Evolutionary conservation across 108 stramenopile species (phyloP), one percentile per base, ranked within the genome.

Genomic region (Stephanodiscus minutulus): DNA sequence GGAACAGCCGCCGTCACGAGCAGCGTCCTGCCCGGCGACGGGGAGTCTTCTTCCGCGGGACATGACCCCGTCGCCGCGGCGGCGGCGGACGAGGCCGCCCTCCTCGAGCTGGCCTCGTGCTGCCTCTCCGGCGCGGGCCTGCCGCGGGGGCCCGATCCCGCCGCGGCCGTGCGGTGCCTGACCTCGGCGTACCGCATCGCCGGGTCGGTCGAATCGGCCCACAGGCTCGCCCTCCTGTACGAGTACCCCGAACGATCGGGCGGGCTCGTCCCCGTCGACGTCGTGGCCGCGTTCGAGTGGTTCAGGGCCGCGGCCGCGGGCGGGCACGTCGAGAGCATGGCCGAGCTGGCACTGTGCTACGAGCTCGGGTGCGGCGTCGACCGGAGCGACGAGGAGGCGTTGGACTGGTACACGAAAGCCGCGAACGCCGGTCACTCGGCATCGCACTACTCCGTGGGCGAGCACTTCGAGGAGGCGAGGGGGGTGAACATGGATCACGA

Each of bases 401-500:
- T 95, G 31, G 91, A 92, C 20, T 95, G 94, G 94, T 95, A 95
- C 79, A 91, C 81, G 44, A 87, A 85, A 66, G 94, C 94, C 31
- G 94, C 94, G 35, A 74, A 88, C 15, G 43, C 64, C 5, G 94
- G 94, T 41, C 86, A 90, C 54, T 74, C 76, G 2, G 85, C 87
- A 0, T 69, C 87, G 41, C 90, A 95, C 61, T 95, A 78, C 56
- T 83, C 83, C 21, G 91, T 95, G 7, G 94, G 88, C 6, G 94
- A 95, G 77, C 84, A 84, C 33, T 92, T 86, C 58, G 94, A 95
- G 70, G 91, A 92, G 65, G 94, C 91, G 3, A 74, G 94, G 0
- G 74, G 78, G 25, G 90, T 95, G 1, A 91, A 86, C 0, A 86
- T 88, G 52, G 87, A 87, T 58, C 85, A 91, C 49, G 85, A 85